Base-by-base conservation (phyloP, 257 asterid species). In the Gardenia jasminoides region DNA sequence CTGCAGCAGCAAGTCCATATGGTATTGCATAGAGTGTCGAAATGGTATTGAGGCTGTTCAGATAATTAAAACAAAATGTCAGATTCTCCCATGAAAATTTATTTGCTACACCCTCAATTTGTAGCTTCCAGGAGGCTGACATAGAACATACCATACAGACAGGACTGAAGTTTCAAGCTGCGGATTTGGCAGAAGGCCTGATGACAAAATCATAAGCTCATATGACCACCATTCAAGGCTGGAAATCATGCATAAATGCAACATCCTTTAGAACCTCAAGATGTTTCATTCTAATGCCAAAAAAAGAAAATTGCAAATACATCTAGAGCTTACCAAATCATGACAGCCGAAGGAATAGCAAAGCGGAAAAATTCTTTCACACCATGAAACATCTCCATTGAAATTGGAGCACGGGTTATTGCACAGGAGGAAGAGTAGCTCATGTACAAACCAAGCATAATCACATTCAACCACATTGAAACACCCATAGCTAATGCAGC, bases 181-280 rank as follows among this genome's bases (percentile, higher is more conserved):
- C 28, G 97, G 92, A 67, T 92, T 85, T 1, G 96, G 90, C 24
- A 92, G 66, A 67, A 92, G 85, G 17, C 93, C 94, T 43, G 94
- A 87, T 17, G 88, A 76, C 84, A 92, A 61, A 82, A 87, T 78
- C 46, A 91, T 83, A 62, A 91, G 75, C 76, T 91, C 97, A 15
- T 83, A 82, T 13, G 94, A 84, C 97, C 97, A 92, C 92, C 93
- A 91, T 82, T 92, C 88, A 13, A 92, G 84, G 76, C 97, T 91
- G 73, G 80, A 84, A 65, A 33, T 44, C 41, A 36, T 36, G 41
- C 41, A 84, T 2, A 10, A 8, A 41, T n/a, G n/a, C 47, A 47
- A 73, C 17, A 36, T 15, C 26, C 6, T 13, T 36, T 36, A 36
- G 41, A 36, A 36, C 41, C 41, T 36, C 1, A 30, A 36, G 10